Conservation (phyloP, 2,329 filamentous ascomycete genomes). For the Ascomycota sp. region DNA sequence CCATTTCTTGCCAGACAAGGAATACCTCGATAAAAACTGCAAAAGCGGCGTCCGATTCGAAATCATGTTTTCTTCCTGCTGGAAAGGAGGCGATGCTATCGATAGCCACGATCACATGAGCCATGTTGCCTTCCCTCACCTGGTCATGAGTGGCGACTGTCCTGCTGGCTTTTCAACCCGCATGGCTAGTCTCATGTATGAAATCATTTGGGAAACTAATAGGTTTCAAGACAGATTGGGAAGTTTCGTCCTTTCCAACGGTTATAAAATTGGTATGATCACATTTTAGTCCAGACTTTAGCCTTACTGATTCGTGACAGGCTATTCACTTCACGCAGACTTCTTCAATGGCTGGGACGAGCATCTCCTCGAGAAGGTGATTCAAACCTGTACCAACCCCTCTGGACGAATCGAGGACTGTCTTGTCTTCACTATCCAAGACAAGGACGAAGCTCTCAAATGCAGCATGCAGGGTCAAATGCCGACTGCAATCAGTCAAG, state of each 20-base stretch:
- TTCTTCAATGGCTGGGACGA: conserved; percentile 64
- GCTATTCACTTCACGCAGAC: conserved; percentile 60
- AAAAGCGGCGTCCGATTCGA: conserved; percentile 64
- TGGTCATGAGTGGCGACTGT: conserved; percentile 59
- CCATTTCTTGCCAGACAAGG: conserved; percentile 64
- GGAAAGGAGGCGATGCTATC: conserved; percentile 50
- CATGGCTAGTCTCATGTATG: conserved; percentile 59
- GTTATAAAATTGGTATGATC: conserved; percentile 48
- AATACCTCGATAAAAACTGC: conserved; percentile 63
- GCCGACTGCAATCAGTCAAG: conserved; percentile 31
- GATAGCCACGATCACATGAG: conserved; percentile 34
- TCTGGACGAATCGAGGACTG: conserved; percentile 57
- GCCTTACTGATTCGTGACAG: conserved; percentile 14
- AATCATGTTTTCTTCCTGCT: conserved; percentile 77
- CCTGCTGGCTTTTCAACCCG: conserved; percentile 47
- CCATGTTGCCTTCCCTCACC: conserved; percentile 60
- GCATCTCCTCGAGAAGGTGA: conserved; percentile 47
- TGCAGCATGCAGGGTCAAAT: conserved; percentile 39
- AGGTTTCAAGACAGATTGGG: conserved; percentile 42
- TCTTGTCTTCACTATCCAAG: conserved; percentile 50
- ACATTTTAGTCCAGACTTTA: neutral
- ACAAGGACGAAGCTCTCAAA: conserved; percentile 29
- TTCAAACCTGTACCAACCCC: conserved; percentile 51
- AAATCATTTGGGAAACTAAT: conserved; percentile 65
- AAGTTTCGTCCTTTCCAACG: conserved; percentile 56